Evolutionary conservation across 805 yeast species (phyloP).

Genomic region (Yamadazyma takamatsuzukensis): DNA sequence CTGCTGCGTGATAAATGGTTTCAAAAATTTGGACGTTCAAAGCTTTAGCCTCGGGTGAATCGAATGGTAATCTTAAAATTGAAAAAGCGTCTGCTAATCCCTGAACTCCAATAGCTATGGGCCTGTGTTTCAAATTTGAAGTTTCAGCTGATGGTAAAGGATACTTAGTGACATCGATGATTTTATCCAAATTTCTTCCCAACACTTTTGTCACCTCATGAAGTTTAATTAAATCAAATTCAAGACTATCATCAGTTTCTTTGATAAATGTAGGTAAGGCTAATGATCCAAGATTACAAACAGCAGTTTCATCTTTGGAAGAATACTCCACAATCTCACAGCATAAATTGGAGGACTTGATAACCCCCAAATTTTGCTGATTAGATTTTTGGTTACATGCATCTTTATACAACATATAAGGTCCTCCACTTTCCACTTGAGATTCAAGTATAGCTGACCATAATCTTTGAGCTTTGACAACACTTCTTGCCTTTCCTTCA

Average conservation of each 20-base stretch:
- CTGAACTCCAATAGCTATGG: conserved; percentile 97
- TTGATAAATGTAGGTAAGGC: conserved; percentile 77
- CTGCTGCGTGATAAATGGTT: conserved; percentile 91
- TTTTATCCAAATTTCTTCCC: conserved; percentile 70
- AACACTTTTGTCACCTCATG: conserved; percentile 78
- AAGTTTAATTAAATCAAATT: conserved; percentile 68
- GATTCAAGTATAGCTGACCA: conserved; percentile 89
- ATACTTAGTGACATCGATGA: conserved; percentile 82
- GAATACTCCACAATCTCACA: conserved; percentile 94
- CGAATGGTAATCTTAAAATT: conserved; percentile 79
- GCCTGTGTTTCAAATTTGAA: conserved; percentile 83
- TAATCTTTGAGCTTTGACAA: conserved; percentile 80
- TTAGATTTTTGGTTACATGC: conserved; percentile 83
- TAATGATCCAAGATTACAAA: conserved; percentile 89
- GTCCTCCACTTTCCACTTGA: conserved; percentile 95
- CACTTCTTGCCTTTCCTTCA: conserved; percentile 60
- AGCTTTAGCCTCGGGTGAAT: conserved; percentile 69
- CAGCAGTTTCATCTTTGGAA: conserved; percentile 89
- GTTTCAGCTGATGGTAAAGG: conserved; percentile 74
- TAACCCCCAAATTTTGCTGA: conserved; percentile 88
- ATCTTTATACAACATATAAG: conserved; percentile 92
- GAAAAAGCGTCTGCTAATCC: conserved; percentile 91
- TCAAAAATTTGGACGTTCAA: conserved; percentile 87
- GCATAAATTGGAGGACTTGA: conserved; percentile 90
- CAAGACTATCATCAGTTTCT: conserved; percentile 33